Base-by-base conservation (phyloP, 73 alveolate genomes). In the Symbiodinium pilosum region DNA sequence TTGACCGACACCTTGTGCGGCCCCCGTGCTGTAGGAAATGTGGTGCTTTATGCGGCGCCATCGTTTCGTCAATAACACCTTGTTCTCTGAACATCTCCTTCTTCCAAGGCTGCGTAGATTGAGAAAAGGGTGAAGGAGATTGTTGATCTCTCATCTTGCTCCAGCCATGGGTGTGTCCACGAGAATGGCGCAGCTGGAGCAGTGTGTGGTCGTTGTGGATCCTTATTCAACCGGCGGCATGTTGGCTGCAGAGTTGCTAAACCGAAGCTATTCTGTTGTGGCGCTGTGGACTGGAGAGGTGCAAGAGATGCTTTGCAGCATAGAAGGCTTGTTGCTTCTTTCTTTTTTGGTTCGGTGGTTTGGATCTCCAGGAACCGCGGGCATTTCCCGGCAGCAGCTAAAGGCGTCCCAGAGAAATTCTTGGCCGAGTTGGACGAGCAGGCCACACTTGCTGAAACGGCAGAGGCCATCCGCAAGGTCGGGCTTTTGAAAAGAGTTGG, bases 231-330 rank as follows among this genome's bases (percentile, higher is more conserved):
- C 95, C 0, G 95, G 95, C 11, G 87, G 47, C 30, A 88, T 88
- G 95, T 44, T 88, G 86, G 95, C 75, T 24, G 42, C 87, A 2
- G 95, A 88, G 86, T 40, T 88, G 38, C 38, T 40, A 38, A 40
- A 39, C 43, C 94, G 94, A 56, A 51, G 40, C 28, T 87, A 38
- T 39, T 21, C 11, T 5, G 94, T 87, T 42, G 32, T 87, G 43
- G 94, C 94, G 24, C 56, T 87, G 84, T 87, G 94, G 94, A 87
- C 94, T 42, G 40, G 41, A 24, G 94, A 87, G 41, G 94, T 87
- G 26, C 43, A 38, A 87, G 94, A 87, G 94, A 34, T 24, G 12
- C 93, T 86, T 5, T 34, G 43, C 41, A 83, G 38, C 88, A 21
- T 9, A 34, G 26, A 83, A 21, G 59, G 14, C 21, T 47, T 6